Conservation (phyloP, 192 early-diverging fungal species). For the Linnemannia hyalina region DNA sequence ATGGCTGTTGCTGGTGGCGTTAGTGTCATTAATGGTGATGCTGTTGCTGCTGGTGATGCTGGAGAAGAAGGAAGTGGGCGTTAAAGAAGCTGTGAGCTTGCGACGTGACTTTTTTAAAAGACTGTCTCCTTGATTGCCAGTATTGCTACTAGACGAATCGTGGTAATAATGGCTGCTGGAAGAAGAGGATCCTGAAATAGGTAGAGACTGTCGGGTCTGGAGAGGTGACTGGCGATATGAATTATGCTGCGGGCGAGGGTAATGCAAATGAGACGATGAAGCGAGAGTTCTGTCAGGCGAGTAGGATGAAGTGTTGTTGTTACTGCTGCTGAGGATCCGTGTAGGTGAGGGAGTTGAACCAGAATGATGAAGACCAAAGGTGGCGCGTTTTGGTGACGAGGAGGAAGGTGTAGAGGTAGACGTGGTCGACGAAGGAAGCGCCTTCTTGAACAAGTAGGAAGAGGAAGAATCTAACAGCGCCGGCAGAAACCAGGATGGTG, state of each 20-base stretch:
- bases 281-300: not conserved
- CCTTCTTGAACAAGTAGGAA: conserved; percentile 28
- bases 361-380: not conserved
- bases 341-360: not conserved
- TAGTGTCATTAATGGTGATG: not conserved
- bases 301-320: not conserved
- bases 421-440: not conserved
- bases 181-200: not conserved
- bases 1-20: not conserved
- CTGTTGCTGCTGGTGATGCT: not conserved
- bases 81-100: not conserved
- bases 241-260: not conserved
- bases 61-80: not conserved
- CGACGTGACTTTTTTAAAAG: conserved; percentile 1
- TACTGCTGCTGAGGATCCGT: not conserved
- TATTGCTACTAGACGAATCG: not conserved
- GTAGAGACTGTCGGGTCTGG: conserved; percentile 12
- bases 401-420: not conserved
- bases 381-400: not conserved
- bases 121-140: not conserved
- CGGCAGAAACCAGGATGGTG: conserved; percentile 13
- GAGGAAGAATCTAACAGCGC: conserved; percentile 16
- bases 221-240: not conserved
- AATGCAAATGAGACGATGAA: not conserved
- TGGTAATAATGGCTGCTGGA: not conserved